Evolutionary conservation across 495 filamentous ascomycete species (phyloP).

Genomic region (Haplographium delicatum): DNA sequence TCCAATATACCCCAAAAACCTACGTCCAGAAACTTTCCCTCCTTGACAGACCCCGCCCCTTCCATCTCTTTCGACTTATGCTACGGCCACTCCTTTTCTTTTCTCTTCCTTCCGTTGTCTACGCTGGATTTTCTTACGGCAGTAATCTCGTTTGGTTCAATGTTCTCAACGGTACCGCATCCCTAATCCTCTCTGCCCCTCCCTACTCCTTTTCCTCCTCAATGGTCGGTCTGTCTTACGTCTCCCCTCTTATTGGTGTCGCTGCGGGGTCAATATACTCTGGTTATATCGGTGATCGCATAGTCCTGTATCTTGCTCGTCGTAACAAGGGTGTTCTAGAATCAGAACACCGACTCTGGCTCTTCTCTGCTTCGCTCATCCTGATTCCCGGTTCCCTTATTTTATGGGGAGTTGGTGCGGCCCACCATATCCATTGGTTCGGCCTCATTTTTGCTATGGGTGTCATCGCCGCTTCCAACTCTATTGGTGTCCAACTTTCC

Average conservation of each 20-base stretch:
- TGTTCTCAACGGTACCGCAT: slow-evolving; percentile 60
- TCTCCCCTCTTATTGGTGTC: slow-evolving; percentile 54
- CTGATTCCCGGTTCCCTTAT: slow-evolving; percentile 53
- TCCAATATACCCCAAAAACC: too few species aligned
- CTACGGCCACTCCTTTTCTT: slow-evolving; percentile 32
- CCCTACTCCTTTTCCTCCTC: slow-evolving; percentile 56
- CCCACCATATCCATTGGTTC: slow-evolving; percentile 55
- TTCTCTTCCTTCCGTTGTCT: slow-evolving; percentile 61
- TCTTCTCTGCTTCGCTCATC: slow-evolving; percentile 48
- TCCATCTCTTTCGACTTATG: slow-evolving; percentile 36
- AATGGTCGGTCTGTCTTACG: slow-evolving; percentile 57
- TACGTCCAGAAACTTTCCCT: slow-evolving; percentile 52
- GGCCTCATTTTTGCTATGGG: slow-evolving; percentile 60
- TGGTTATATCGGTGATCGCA: slow-evolving; percentile 27
- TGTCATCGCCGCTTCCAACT: slow-evolving; percentile 50
- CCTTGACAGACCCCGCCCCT: slow-evolving; percentile 44
- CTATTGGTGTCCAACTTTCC: slow-evolving; percentile 52
- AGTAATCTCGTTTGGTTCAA: slow-evolving; percentile 62
- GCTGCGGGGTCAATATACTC: slow-evolving; percentile 36
- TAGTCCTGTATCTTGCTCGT: too few species aligned
- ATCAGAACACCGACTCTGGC: slow-evolving; percentile 50
- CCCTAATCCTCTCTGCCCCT: slow-evolving; percentile 49
- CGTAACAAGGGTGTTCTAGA: slow-evolving; percentile 38
- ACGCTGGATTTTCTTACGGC: slow-evolving; percentile 62
- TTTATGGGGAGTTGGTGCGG: slow-evolving; percentile 66